Base-by-base conservation (phyloP, 805 yeast genomes). In the Candida tibetensis region DNA sequence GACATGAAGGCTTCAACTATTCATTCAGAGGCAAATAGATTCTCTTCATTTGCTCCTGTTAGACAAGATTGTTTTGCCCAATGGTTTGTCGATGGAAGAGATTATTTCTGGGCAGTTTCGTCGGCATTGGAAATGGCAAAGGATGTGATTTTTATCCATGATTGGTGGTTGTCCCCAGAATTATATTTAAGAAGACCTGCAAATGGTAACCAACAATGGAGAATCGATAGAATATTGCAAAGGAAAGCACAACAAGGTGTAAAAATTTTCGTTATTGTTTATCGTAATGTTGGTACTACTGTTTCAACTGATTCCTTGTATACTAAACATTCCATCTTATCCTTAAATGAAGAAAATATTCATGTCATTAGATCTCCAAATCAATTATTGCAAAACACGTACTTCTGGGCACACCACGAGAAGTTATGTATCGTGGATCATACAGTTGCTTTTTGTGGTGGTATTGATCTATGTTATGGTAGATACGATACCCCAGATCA, bases 381-480 rank as follows among this genome's bases (percentile, higher is more conserved):
- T 51, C 99, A 93, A 58, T 77, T 93, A 57, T 65, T 87, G 38
- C 97, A 93, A 57, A 86, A 87, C 49, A 91, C 96, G 0, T 85
- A 81, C 53, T 95, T 93, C 58, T 93, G 99, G 99, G 99, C 99
- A 0, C 99, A 93, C 66, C 99, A 93, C 65, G 99, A 93, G 55
- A 93, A 93, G 55, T 60, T 93, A 40, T 80, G 90, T 43, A 76
- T 93, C 25, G 69, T 93, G 41, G 99, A 93, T 60, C 86, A 86
- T 47, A 82, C 90, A 0, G 74, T 89, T 31, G 95, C 95, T 2
- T 93, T 91, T 56, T 66, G 89, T 38, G 99, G 99, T 26, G 99
- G 99, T 27, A 81, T 91, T 48, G 99, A 93, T 62, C 70, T 93
- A 40, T 93, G 99, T 57, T 93, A 77, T 59, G 99, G 99, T 15